phyloP scores from a whole-genome alignment of 2,329 filamentous ascomycete genomes.

The Phyllosticta ampelicida region DNA sequence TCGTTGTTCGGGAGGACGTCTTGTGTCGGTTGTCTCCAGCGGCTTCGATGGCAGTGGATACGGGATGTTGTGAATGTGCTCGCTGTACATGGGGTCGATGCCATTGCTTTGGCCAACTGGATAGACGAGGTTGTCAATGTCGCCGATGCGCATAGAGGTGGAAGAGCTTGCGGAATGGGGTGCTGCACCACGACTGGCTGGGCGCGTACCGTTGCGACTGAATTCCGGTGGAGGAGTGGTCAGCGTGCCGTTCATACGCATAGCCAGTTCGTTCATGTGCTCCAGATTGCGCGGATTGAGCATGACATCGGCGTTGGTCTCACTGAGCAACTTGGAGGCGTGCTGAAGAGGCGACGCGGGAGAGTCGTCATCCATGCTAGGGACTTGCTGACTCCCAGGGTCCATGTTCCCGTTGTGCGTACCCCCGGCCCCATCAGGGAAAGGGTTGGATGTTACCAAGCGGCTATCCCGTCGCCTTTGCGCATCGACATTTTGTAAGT shows the following conservation, averaged over 20 bases:
- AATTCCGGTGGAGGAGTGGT: conserved; percentile 48
- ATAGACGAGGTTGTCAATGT: conserved; percentile 68
- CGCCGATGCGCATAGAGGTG: conserved; percentile 42
- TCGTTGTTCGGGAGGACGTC: conserved; percentile 26
- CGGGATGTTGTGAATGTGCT: conserved; percentile 89
- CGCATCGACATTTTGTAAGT: conserved; percentile 53
- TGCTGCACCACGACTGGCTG: conserved; percentile 32
- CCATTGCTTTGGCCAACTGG: conserved; percentile 83
- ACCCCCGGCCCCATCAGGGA: conserved; percentile 23
- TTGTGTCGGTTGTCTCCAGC: conserved; percentile 38
- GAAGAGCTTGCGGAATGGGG: conserved; percentile 39
- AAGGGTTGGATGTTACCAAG: conserved; percentile 26
- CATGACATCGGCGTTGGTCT: conserved; percentile 55
- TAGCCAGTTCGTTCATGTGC: conserved; percentile 50
- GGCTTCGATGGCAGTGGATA: conserved; percentile 66
- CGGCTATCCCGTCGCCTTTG: conserved; percentile 53
- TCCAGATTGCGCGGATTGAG: conserved; percentile 54
- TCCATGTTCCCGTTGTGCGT: conserved; percentile 34
- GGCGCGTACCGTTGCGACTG: conserved; percentile 36
- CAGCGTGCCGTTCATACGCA: conserved; percentile 43
- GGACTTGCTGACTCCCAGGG: conserved; percentile 34
- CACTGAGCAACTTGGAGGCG: conserved; percentile 53
- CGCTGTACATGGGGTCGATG: conserved; percentile 88
- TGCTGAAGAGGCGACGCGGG: conserved; percentile 58
- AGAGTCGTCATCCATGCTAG: conserved; percentile 46